phyloP scores from a whole-genome alignment of 352 stramenopile species.

The Globisporangium cylindrosporum region DNA sequence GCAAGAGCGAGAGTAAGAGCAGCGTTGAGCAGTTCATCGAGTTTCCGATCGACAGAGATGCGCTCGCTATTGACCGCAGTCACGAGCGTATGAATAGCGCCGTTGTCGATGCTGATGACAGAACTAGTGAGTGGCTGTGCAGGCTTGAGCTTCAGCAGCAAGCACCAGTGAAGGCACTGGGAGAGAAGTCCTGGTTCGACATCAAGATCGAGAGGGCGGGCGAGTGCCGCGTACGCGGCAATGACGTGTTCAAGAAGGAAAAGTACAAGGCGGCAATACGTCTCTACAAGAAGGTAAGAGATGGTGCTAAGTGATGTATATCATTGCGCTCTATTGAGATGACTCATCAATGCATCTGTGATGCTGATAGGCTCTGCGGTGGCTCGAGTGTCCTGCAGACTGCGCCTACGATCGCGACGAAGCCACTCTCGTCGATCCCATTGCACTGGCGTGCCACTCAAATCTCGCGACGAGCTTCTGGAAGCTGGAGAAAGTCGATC shows the following conservation, averaged over 20 bases:
- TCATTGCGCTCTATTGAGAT: background rate
- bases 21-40: background rate
- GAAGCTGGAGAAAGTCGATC: constrained; percentile 37
- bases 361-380: constrained; percentile 35
- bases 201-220: constrained; percentile 46
- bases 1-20: background rate
- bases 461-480: constrained; percentile 68
- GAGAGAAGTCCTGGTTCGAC: constrained; percentile 35
- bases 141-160: constrained; percentile 1
- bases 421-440: constrained; percentile 23
- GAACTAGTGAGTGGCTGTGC: constrained; percentile 1
- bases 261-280: constrained; percentile 28
- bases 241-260: constrained; percentile 49
- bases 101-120: background rate
- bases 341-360: background rate
- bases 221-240: constrained; percentile 48
- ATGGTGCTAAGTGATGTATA: background rate
- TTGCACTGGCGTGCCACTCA: constrained; percentile 47
- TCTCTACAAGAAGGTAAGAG: constrained; percentile 35
- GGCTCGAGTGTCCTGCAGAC: constrained; percentile 45
- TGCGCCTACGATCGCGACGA: constrained; percentile 42
- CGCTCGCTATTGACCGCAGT: background rate
- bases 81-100: background rate
- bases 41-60: constrained; percentile 8
- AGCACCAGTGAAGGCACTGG: background rate